phyloP scores from a whole-genome alignment of 2,329 filamentous ascomycete species.

The Penicillium expansum region DNA sequence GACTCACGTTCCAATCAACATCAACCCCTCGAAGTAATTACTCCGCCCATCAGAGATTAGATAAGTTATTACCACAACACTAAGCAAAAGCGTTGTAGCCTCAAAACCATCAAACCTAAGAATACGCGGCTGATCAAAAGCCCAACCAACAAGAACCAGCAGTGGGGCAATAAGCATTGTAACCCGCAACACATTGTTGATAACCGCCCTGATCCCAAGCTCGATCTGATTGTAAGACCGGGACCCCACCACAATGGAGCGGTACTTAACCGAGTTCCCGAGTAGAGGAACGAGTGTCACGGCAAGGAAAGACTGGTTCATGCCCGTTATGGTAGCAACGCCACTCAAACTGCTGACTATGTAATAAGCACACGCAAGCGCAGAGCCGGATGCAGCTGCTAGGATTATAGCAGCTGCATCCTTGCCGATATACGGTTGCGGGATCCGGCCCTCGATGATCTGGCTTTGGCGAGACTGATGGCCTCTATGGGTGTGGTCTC shows the following conservation, averaged over 20 bases:
- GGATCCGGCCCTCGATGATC: background rate
- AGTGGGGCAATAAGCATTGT: slow-evolving; percentile 16
- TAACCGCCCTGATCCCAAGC: slow-evolving; percentile 14
- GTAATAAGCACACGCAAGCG: slow-evolving; percentile 7
- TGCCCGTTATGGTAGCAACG: slow-evolving; percentile 1
- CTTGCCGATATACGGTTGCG: background rate
- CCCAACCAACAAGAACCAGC: slow-evolving; percentile 16
- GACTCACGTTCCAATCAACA: slow-evolving; percentile 23
- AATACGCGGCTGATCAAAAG: slow-evolving; percentile 8
- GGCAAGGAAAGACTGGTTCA: slow-evolving; percentile 10
- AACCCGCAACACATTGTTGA: slow-evolving; percentile 16
- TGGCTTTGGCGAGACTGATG: background rate
- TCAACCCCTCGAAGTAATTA: slow-evolving; percentile 23
- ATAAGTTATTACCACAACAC: slow-evolving; percentile 22
- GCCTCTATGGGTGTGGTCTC: background rate
- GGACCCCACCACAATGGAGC: slow-evolving; percentile 10
- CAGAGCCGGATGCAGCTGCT: background rate
- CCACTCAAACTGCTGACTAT: slow-evolving; percentile 10
- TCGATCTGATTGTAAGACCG: slow-evolving; percentile 9
- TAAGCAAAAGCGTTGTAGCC: slow-evolving; percentile 18
- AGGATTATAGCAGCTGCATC: background rate
- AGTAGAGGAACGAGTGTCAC: slow-evolving; percentile 12
- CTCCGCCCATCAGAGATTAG: slow-evolving; percentile 20
- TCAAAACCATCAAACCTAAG: slow-evolving; percentile 20
- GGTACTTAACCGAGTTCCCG: slow-evolving; percentile 16